Evolutionary conservation across 2,329 filamentous ascomycete genomes (phyloP).

Genomic region (Pseudogymnoascus pannorum): DNA sequence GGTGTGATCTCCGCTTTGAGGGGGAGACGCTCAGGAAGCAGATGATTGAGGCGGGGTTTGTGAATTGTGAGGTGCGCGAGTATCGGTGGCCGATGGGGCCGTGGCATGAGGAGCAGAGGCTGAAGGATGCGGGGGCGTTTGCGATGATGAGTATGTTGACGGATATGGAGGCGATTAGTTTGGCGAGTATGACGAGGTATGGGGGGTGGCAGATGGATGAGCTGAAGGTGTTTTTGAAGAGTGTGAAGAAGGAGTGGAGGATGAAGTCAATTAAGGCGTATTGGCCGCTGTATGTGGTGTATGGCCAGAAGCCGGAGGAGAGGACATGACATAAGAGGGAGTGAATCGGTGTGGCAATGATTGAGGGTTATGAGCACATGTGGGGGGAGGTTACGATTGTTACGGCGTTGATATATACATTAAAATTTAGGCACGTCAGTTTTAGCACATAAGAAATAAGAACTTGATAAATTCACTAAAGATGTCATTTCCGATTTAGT

Average conservation of each 20-base stretch:
- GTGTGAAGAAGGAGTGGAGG: slow-evolving; percentile 15
- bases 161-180: slow-evolving; percentile 17
- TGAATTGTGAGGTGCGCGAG: slow-evolving; percentile 32
- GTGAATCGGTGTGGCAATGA: neutral
- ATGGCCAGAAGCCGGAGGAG: slow-evolving; percentile 16
- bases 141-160: slow-evolving; percentile 21
- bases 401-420: neutral
- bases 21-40: slow-evolving; percentile 14
- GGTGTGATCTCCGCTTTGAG: slow-evolving; percentile 10
- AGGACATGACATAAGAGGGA: neutral
- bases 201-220: slow-evolving; percentile 15
- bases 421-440: neutral
- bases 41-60: slow-evolving; percentile 32
- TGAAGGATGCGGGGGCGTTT: slow-evolving; percentile 31
- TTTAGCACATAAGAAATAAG: neutral
- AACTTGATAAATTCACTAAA: neutral
- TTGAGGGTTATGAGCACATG: neutral
- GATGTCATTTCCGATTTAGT: neutral
- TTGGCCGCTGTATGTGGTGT: slow-evolving; percentile 12
- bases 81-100: slow-evolving; percentile 36
- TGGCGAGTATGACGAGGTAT: slow-evolving; percentile 16
- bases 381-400: neutral
- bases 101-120: slow-evolving; percentile 30
- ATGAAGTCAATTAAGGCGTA: slow-evolving; percentile 15
- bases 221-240: slow-evolving; percentile 14